phyloP scores from a whole-genome alignment of 495 filamentous ascomycete genomes.

The Penicillium bovifimosum region DNA sequence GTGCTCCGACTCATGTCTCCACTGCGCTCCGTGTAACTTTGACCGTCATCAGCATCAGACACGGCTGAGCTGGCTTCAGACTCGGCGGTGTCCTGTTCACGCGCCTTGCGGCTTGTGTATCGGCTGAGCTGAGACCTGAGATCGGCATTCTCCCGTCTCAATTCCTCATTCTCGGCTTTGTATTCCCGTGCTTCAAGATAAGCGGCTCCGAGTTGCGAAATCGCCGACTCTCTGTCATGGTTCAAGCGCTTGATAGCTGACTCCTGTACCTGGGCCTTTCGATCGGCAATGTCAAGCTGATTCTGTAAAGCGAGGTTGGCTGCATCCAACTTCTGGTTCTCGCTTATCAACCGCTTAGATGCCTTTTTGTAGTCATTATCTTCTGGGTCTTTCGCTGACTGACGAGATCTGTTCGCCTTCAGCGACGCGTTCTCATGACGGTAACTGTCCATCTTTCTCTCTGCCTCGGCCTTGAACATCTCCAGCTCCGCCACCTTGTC shows the following conservation, averaged over 20 bases:
- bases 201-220: slow-evolving; percentile 58
- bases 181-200: slow-evolving; percentile 59
- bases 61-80: slow-evolving; percentile 26
- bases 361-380: slow-evolving; percentile 32
- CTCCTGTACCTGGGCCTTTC: slow-evolving; percentile 55
- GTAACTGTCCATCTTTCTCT: slow-evolving; percentile 51
- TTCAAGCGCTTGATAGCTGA: slow-evolving; percentile 54
- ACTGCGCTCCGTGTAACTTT: slow-evolving; percentile 33
- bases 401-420: slow-evolving; percentile 40
- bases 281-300: slow-evolving; percentile 53
- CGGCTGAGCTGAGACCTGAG: slow-evolving; percentile 40
- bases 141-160: slow-evolving; percentile 45
- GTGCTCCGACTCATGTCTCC: slow-evolving; percentile 28
- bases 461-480: slow-evolving; percentile 51
- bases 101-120: slow-evolving; percentile 17
- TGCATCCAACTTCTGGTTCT: slow-evolving; percentile 56
- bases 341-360: slow-evolving; percentile 36
- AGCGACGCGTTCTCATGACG: slow-evolving; percentile 52
- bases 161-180: slow-evolving; percentile 49
- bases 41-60: slow-evolving; percentile 32
- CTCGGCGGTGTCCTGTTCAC: slow-evolving; percentile 29
- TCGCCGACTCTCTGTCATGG: slow-evolving; percentile 59
- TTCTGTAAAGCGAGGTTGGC: slow-evolving; percentile 51
- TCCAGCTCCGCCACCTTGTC: slow-evolving; percentile 61
- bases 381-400: slow-evolving; percentile 39